Percentiles rank a stretch among this genome's conserved stretches.
These are phyloP conservation scores for Globisporangium solare DNA, from an alignment of 352 stramenopile genomes.

Conservation along the genomic window DNA sequence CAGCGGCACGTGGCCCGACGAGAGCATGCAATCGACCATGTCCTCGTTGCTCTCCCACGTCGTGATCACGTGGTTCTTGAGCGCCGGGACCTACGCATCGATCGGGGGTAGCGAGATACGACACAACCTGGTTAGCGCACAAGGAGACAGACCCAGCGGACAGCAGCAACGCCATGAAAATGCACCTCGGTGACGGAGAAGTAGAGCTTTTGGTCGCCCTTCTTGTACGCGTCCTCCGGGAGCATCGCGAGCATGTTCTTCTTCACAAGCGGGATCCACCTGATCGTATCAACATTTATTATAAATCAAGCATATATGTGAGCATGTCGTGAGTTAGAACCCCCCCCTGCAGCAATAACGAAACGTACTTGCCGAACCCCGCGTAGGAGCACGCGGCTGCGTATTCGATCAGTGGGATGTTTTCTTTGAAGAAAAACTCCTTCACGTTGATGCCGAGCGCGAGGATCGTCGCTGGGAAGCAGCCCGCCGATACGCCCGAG, in stretches of 20 bases:
- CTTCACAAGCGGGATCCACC: constrained; percentile 76
- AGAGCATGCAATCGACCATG: constrained; percentile 80
- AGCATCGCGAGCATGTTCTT: constrained; percentile 58
- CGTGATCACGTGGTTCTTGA: constrained; percentile 71
- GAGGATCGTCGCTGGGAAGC: constrained; percentile 65
- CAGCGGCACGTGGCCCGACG: constrained; percentile 61
- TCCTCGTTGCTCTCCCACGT: constrained; percentile 75
- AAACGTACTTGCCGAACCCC: constrained; percentile 51
- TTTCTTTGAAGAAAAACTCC: constrained; percentile 84
- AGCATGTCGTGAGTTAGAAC: neutral
- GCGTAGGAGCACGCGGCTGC: constrained; percentile 50
- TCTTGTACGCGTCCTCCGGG: constrained; percentile 56
- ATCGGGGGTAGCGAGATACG: too few species aligned
- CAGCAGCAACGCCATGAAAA: neutral
- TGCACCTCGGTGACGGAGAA: constrained; percentile 68
- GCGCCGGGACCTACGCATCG: constrained; percentile 26
- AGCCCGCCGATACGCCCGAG: constrained; percentile 70
- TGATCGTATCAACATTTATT: constrained; percentile 7
- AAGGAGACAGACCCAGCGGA: neutral
- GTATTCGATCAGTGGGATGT: constrained; percentile 66
- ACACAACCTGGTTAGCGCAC: neutral
- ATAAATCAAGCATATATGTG: neutral
- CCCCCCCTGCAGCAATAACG: too few species aligned
- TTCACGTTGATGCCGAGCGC: constrained; percentile 64
- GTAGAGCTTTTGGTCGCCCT: constrained; percentile 62